Evolutionary conservation across 2,329 filamentous ascomycete species (phyloP).

Genomic region (Ceratocystis harringtonii): DNA sequence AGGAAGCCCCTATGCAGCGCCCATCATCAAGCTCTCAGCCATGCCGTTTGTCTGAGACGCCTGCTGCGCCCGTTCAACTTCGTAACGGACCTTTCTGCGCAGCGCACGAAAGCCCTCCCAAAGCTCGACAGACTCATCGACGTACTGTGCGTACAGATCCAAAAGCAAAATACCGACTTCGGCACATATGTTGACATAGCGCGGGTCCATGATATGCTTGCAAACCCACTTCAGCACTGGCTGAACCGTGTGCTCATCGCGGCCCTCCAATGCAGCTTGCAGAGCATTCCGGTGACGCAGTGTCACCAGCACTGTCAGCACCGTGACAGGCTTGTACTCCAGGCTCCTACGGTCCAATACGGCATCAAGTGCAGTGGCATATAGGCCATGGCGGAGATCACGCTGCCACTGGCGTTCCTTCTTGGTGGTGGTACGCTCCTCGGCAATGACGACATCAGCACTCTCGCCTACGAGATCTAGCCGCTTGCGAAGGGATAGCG

Average conservation of each 20-base stretch:
- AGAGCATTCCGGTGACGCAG: conserved; percentile 79
- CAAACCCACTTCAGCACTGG: conserved; percentile 74
- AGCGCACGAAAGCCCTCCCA: conserved; percentile 54
- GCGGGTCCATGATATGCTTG: conserved; percentile 66
- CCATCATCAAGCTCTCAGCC: conserved; percentile 55
- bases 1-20: conserved; percentile 17
- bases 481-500: conserved; percentile 31
- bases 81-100: conserved; percentile 53
- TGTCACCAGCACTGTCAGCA: conserved; percentile 66
- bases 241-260: conserved; percentile 67
- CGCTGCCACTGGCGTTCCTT: conserved; percentile 65
- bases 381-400: conserved; percentile 63
- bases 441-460: conserved; percentile 76
- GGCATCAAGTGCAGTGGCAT: conserved; percentile 61
- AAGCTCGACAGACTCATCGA: conserved; percentile 58
- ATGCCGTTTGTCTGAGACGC: conserved; percentile 75
- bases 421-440: conserved; percentile 37
- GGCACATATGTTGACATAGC: conserved; percentile 64
- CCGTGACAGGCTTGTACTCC: conserved; percentile 44
- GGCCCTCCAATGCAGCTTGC: conserved; percentile 59
- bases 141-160: conserved; percentile 73
- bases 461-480: conserved; percentile 74
- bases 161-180: conserved; percentile 71
- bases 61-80: conserved; percentile 71
- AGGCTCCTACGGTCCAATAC: conserved; percentile 44